Base-by-base conservation (phyloP, 2,329 filamentous ascomycete genomes). In the Xylariaceae sp. region DNA sequence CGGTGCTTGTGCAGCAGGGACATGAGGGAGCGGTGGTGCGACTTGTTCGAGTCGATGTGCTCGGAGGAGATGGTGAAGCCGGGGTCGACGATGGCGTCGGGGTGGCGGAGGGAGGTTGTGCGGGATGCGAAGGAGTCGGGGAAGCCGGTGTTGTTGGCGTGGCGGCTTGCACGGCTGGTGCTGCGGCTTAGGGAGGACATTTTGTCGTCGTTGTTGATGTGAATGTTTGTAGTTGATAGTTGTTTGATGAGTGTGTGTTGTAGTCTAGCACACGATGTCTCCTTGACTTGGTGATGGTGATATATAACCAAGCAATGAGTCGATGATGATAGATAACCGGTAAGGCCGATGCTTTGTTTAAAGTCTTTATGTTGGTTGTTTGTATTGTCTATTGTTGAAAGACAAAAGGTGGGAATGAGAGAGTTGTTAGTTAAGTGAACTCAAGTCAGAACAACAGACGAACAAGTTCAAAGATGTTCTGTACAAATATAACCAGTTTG, bases 81-180 rank as follows among this genome's bases (percentile, higher is more conserved):
- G 53, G 79, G 78, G 11, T 78, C 80, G 5, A 82, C 76, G 65
- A 85, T 78, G 59, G 85, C 85, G 15, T 85, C 83, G 18, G 85
- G 85, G 61, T 87, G 84, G 17, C 81, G 82, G 13, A 83, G 75
- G 2, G 83, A 85, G 11, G 85, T 88, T 66, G 85, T 87, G 62
- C 79, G 76, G 51, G 65, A 56, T 44, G 68, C 66, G 52, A 72
- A 71, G 6, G 66, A 69, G 15, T 76, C 75, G 68, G 66, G 71
- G 49, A 72, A 73, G 34, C 71, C 71, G 15, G 71, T 73, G 48
- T 72, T 68, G 56, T 70, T 66, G 23, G 23, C 23, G 42, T 69
- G 69, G 57, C 69, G 71, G n/a, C 64, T 62, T 18, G 67, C 68
- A 42, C 69, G 68, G 54, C 66, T 71, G 62, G 62, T 63, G 61